Percentiles rank a stretch among this genome's conserved stretches.
phyloP scores from a whole-genome alignment of 2,329 filamentous ascomycete species.

The Aspergillus costaricaensis region DNA sequence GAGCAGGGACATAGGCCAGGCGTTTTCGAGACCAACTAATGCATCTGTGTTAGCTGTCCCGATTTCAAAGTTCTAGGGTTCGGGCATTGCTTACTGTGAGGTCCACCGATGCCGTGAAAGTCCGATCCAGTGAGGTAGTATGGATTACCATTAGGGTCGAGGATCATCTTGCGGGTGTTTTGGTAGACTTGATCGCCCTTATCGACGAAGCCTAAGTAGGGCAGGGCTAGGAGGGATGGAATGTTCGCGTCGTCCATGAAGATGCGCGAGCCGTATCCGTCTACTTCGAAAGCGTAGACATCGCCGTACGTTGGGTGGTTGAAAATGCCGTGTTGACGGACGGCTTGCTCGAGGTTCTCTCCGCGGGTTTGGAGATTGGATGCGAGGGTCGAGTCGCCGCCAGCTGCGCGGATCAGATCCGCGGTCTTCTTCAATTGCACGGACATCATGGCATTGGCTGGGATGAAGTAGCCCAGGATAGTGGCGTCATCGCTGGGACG shows the following conservation, averaged over 20 bases:
- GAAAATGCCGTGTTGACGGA: constrained; percentile 80
- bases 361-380: constrained; percentile 58
- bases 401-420: constrained; percentile 62
- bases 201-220: constrained; percentile 60
- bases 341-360: constrained; percentile 69
- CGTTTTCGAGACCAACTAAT: constrained; percentile 79
- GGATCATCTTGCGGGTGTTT: constrained; percentile 83
- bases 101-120: constrained; percentile 87
- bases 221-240: constrained; percentile 62
- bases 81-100: constrained; percentile 53
- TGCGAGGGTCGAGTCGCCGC: constrained; percentile 56
- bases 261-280: constrained; percentile 63
- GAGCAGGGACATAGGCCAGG: constrained; percentile 95
- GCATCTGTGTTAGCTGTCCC: constrained; percentile 13
- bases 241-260: constrained; percentile 69
- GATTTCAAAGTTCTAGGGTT: background rate
- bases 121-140: constrained; percentile 78
- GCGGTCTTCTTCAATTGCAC: constrained; percentile 80
- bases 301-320: constrained; percentile 53
- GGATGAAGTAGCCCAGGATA: constrained; percentile 91
- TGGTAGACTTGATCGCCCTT: constrained; percentile 70
- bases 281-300: constrained; percentile 67
- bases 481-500: constrained; percentile 93
- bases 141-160: constrained; percentile 76
- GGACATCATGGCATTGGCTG: constrained; percentile 93